Evolutionary conservation across 768 basidiomycete genomes (phyloP).

Genomic region (Mycena capillaripes): DNA sequence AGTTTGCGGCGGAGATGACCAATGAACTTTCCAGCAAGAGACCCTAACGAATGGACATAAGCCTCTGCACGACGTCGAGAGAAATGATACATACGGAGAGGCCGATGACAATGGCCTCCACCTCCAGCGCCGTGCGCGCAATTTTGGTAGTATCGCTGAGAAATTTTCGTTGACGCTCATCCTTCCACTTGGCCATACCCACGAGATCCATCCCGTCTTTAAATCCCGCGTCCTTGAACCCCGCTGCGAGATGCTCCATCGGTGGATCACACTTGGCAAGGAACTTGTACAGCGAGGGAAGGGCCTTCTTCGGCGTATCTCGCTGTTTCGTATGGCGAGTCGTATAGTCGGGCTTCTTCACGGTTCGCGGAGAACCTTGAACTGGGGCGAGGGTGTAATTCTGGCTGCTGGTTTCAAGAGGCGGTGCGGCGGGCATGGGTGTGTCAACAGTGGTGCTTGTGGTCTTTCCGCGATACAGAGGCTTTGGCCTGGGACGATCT

Average conservation of each 20-base stretch:
- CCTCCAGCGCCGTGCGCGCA: constrained; percentile 2
- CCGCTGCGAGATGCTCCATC: constrained; percentile 14
- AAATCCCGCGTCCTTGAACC: constrained; percentile 14
- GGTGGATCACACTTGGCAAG: constrained; percentile 10
- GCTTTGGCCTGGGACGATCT: constrained; percentile 6
- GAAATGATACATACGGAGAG: background rate
- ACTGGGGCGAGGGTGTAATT: background rate
- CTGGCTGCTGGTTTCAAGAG: background rate
- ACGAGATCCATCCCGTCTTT: background rate
- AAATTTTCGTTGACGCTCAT: background rate
- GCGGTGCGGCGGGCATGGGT: background rate
- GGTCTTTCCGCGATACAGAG: background rate
- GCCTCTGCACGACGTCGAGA: background rate
- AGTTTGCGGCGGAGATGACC: too few species aligned
- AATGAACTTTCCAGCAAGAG: background rate
- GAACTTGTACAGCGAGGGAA: background rate
- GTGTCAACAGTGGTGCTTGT: background rate
- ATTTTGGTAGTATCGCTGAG: background rate
- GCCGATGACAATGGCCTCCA: background rate
- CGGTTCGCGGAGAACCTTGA: background rate
- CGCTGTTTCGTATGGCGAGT: background rate
- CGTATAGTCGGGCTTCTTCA: too few species aligned
- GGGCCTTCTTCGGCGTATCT: background rate
- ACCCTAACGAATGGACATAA: background rate
- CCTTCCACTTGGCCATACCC: constrained; percentile 1